Percentiles rank a stretch among this genome's conserved stretches.
Evolutionary conservation across 2,329 filamentous ascomycete genomes (phyloP).

Genomic region (Aspergillus thermomutatus): DNA sequence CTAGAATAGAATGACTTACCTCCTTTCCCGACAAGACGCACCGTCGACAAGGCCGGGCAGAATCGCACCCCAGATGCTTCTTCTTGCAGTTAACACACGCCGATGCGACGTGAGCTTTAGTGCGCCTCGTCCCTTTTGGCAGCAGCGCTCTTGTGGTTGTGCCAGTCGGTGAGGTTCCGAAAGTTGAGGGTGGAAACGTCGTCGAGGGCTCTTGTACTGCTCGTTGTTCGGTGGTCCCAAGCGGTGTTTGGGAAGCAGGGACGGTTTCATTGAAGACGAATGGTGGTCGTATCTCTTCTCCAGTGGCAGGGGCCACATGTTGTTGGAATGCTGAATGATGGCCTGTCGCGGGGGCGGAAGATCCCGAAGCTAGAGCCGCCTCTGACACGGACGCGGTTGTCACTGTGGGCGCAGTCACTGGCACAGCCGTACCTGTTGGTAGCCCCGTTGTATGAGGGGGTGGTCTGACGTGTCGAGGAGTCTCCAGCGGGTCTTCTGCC

Average conservation of each 20-base stretch:
- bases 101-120: constrained; percentile 47
- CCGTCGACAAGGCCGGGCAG: constrained; percentile 43
- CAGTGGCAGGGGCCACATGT: constrained; percentile 10
- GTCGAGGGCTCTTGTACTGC: constrained; percentile 17
- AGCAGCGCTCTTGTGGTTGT: constrained; percentile 24
- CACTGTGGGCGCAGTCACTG: constrained; percentile 4
- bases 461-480: constrained; percentile 33
- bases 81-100: constrained; percentile 49
- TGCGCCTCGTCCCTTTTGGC: constrained; percentile 42
- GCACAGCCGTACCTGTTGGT: constrained; percentile 16
- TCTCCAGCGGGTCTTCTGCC: constrained; percentile 35
- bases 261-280: constrained; percentile 18
- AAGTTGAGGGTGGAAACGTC: constrained; percentile 23
- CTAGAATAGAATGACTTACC: constrained; percentile 29
- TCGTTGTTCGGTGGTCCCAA: constrained; percentile 18
- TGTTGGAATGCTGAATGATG: constrained; percentile 15
- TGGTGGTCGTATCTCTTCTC: constrained; percentile 15
- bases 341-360: constrained; percentile 11
- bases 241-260: constrained; percentile 14
- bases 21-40: constrained; percentile 47
- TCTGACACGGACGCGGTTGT: constrained; percentile 8
- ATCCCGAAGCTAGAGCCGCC: constrained; percentile 11
- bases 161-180: constrained; percentile 20
- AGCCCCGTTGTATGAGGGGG: constrained; percentile 27
- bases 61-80: constrained; percentile 47